Conservation (phyloP, 2,329 filamentous ascomycete genomes). For the Exophiala sp. region DNA sequence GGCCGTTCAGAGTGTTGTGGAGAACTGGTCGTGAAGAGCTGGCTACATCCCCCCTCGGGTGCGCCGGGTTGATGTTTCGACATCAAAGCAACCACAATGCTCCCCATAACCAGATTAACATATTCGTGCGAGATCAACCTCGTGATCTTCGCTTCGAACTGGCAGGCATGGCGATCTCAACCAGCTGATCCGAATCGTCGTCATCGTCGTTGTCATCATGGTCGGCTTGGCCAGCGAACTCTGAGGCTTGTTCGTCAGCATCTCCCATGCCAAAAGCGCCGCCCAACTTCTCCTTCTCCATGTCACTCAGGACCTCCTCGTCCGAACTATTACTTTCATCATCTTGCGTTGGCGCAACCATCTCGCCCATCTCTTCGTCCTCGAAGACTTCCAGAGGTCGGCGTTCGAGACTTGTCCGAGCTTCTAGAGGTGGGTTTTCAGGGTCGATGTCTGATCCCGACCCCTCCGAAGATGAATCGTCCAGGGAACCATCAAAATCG, state of each 20-base stretch:
- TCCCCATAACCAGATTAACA: not conserved
- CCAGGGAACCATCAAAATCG: conserved; percentile 28
- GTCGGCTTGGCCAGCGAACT: conserved; percentile 28
- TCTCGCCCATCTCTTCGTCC: conserved; percentile 47
- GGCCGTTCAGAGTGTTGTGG: not conserved
- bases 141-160: conserved; percentile 27
- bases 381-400: conserved; percentile 56
- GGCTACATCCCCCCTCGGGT: not conserved
- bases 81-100: not conserved
- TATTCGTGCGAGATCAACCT: conserved; percentile 14
- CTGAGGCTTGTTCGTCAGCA: conserved; percentile 25
- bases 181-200: conserved; percentile 32
- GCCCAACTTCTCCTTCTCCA: conserved; percentile 24
- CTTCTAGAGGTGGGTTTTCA: conserved; percentile 29
- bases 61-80: not conserved
- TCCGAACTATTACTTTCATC: conserved; percentile 30
- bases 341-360: conserved; percentile 36
- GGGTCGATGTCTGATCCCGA: conserved; percentile 26
- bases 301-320: conserved; percentile 26
- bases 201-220: conserved; percentile 28
- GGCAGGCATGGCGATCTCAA: conserved; percentile 43
- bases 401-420: conserved; percentile 39
- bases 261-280: conserved; percentile 18
- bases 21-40: not conserved
- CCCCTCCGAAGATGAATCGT: conserved; percentile 27